phyloP scores from a whole-genome alignment of 2,329 filamentous ascomycete genomes.

The Claviceps sp. region DNA sequence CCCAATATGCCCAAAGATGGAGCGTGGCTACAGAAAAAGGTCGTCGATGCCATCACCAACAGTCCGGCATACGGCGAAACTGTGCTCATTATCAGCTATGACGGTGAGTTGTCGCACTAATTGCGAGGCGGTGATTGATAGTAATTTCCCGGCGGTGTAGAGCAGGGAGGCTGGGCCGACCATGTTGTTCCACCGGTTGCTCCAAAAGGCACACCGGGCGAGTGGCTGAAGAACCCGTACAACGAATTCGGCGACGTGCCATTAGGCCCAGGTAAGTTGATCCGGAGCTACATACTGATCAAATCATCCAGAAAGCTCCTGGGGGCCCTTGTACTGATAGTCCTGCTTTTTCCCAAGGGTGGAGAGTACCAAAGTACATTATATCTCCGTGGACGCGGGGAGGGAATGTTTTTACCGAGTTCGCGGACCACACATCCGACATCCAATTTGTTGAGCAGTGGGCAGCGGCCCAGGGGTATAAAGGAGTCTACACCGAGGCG shows the following conservation, averaged over 20 bases:
- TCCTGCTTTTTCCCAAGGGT: slow-evolving; percentile 11
- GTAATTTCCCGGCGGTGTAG: slow-evolving; percentile 11
- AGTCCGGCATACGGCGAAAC: slow-evolving; percentile 35
- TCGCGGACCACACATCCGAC: slow-evolving; percentile 39
- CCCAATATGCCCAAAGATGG: slow-evolving; percentile 40
- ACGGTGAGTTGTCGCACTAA: slow-evolving; percentile 19
- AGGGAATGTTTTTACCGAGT: slow-evolving; percentile 38
- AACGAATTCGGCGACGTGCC: slow-evolving; percentile 10
- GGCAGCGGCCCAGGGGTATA: slow-evolving; percentile 19
- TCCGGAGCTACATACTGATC: too few species aligned
- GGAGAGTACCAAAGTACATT: slow-evolving; percentile 38
- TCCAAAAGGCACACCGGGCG: slow-evolving; percentile 31
- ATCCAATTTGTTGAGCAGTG: slow-evolving; percentile 38
- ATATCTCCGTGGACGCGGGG: slow-evolving; percentile 41
- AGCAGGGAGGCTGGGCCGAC: slow-evolving; percentile 41
- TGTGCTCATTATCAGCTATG: slow-evolving; percentile 37
- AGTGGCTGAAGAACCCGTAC: slow-evolving; percentile 34
- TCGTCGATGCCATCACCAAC: slow-evolving; percentile 34
- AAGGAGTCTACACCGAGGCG: slow-evolving; percentile 16
- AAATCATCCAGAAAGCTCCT: background rate
- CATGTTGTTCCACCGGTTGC: slow-evolving; percentile 36
- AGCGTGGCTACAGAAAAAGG: slow-evolving; percentile 39
- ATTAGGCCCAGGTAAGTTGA: slow-evolving; percentile 14
- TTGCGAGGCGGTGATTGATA: background rate
- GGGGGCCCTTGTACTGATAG: background rate